A percentile compares a stretch with the other conserved stretches of the same genome.
phyloP scores from a whole-genome alignment of 129 eudicot species.

The Tagetes erecta region DNA sequence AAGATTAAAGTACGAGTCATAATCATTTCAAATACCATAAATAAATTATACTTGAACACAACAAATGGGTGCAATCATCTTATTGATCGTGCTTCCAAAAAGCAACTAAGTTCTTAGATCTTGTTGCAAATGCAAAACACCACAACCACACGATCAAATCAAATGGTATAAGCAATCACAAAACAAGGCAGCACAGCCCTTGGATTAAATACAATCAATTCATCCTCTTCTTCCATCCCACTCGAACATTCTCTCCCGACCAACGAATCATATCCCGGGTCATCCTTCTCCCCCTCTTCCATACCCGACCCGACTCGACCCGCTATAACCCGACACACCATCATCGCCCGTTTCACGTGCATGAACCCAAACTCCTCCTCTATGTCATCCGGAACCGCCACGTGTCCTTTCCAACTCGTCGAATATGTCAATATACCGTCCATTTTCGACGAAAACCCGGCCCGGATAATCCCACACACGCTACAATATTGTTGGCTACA shows the following conservation, averaged over 20 bases:
- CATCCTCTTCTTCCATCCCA: slow-evolving; percentile 70
- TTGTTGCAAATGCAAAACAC: slow-evolving; percentile 33
- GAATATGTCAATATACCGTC: slow-evolving; percentile 80
- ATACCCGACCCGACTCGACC: slow-evolving; percentile 90
- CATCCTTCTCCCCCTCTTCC: slow-evolving; percentile 55
- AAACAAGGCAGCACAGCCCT: slow-evolving; percentile 98
- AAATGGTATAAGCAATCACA: slow-evolving; percentile 76
- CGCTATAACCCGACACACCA: slow-evolving; percentile 83
- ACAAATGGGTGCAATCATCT: slow-evolving; percentile 44
- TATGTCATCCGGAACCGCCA: slow-evolving; percentile 71
- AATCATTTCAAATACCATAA: slow-evolving; percentile 28
- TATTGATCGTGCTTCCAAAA: slow-evolving; percentile 33
- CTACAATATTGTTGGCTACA: slow-evolving; percentile 78
- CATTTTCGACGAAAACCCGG: slow-evolving; percentile 79
- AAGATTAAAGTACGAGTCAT: slow-evolving; percentile 35
- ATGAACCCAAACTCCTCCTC: slow-evolving; percentile 84
- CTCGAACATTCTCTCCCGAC: slow-evolving; percentile 49
- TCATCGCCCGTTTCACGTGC: slow-evolving; percentile 84
- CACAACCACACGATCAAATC: slow-evolving; percentile 47
- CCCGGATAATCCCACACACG: slow-evolving; percentile 72
- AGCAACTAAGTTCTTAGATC: slow-evolving; percentile 39
- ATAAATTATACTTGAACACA: slow-evolving; percentile 23
- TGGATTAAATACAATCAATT: slow-evolving; percentile 78
- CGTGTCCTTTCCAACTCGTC: slow-evolving; percentile 82
- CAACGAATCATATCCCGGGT: slow-evolving; percentile 79